These are phyloP conservation scores for Malassezia pachydermatis DNA, from an alignment of 1,284 basidiomycete species.

Conservation along the genomic window DNA sequence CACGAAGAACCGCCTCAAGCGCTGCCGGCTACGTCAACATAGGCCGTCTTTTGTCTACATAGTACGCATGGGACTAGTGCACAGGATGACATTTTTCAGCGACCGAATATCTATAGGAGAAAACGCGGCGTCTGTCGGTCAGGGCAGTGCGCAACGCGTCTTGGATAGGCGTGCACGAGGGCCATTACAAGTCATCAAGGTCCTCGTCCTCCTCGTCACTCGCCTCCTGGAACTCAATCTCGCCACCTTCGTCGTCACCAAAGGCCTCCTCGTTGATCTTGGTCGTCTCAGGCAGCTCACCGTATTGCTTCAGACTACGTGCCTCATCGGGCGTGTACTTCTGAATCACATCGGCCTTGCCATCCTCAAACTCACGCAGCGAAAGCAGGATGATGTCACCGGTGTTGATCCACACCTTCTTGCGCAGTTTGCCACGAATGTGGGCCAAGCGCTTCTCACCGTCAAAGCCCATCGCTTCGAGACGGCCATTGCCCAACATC, in stretches of 20 bases:
- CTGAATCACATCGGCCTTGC: conserved; percentile 98
- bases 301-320: conserved; percentile 87
- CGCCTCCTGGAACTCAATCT: conserved; percentile 49
- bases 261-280: conserved; percentile 98
- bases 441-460: conserved; percentile 95
- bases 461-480: conserved; percentile 96
- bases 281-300: conserved; percentile 91
- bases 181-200: conserved; percentile 26
- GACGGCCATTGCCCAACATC: conserved; percentile 95
- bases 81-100: no score
- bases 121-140: no score
- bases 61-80: no score
- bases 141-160: not conserved
- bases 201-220: conserved; percentile 42
- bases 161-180: no score
- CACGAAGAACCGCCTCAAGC: no score
- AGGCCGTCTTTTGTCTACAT: no score
- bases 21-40: no score
- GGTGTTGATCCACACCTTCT: conserved; percentile 99
- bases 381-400: conserved; percentile 95
- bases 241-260: conserved; percentile 62
- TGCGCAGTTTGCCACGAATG: conserved; percentile 97
- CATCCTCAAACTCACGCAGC: conserved; percentile 96
- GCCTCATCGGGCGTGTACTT: conserved; percentile 92
- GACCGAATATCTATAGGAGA: no score